Evolutionary conservation across 1,284 basidiomycete species (phyloP), one percentile per base, ranked within the genome.

Genomic region (Volvariella surrecta): DNA sequence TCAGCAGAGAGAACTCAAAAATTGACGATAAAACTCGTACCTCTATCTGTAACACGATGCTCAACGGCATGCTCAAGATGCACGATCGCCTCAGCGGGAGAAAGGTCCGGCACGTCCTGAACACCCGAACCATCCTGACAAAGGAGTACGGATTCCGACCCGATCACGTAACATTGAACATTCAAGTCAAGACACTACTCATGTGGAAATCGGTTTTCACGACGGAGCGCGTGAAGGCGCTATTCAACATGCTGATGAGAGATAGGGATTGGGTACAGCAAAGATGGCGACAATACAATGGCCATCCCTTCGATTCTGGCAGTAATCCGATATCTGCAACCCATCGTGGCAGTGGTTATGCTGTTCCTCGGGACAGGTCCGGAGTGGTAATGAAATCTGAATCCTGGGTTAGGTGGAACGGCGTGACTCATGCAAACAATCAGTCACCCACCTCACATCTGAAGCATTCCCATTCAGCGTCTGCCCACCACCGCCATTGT

Each of bases 131-230:
- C 24, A 48, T 60, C 20, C 64, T 83, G 22, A 53, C 62, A 19
- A 42, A 58, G 20, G 49, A 61, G 34, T 61, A 66, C 35, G 64
- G 55, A 3, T 80, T 82, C 53, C 55, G 55, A 9, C 71, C 75
- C 6, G 82, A 87, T 52, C 68, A 76, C 13, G 65, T 82, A 30
- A 84, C 84, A 4, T 57, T 73, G 44, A 86, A 87, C 50, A 72
- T 83, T 40, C 37, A 84, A 20, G 46, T 83, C 47, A 80, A 77
- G 53, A 67, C 64, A 2, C 57, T 79, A 42, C 56, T 84, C 39
- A 56, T 57, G n/a, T 77, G 74, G 73, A 58, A 55, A 19, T 49
- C 51, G 1, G 59, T 61, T 9, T 57, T 79, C 22, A 62, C 71
- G 46, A 52, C 58, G 3, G 32, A 46, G n/a, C 63, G 62, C 41